phyloP scores from a whole-genome alignment of 495 filamentous ascomycete genomes.

The Daldinia vernicosa region DNA sequence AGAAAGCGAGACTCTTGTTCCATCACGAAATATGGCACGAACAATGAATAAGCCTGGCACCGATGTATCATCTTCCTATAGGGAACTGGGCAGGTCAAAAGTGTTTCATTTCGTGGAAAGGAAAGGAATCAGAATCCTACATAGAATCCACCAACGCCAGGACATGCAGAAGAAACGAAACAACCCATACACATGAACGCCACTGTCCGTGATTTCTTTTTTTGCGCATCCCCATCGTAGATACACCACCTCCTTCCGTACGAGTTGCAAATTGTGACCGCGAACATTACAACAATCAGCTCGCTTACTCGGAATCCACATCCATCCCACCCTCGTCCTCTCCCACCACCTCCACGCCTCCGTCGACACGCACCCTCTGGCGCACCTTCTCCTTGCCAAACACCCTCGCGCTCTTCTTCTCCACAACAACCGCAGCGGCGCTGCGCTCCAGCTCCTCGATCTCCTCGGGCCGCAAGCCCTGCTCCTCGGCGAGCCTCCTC shows the following conservation, averaged over 20 bases:
- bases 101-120: slow-evolving; percentile 17
- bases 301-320: slow-evolving; percentile 64
- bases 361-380: slow-evolving; percentile 70
- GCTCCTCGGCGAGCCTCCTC: slow-evolving; percentile 56
- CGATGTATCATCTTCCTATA: not conserved
- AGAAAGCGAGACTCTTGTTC: not conserved
- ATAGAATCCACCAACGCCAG: slow-evolving; percentile 37
- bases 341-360: slow-evolving; percentile 66
- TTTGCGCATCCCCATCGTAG: slow-evolving; percentile 3
- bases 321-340: slow-evolving; percentile 68
- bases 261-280: not conserved
- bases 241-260: not conserved
- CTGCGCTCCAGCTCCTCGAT: slow-evolving; percentile 64
- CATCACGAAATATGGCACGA: not conserved
- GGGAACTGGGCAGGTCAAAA: slow-evolving; percentile 4
- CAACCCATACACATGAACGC: slow-evolving; percentile 30
- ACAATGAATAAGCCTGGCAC: not conserved
- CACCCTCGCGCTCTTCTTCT: slow-evolving; percentile 55
- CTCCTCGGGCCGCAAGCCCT: slow-evolving; percentile 57
- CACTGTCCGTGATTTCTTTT: slow-evolving; percentile 17
- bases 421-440: slow-evolving; percentile 22
- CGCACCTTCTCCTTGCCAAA: slow-evolving; percentile 70
- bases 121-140: slow-evolving; percentile 24
- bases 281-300: slow-evolving; percentile 1
- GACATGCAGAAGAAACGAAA: slow-evolving; percentile 35